Evolutionary conservation across 257 asterid species (phyloP).

Genomic region (Coffea canephora): DNA sequence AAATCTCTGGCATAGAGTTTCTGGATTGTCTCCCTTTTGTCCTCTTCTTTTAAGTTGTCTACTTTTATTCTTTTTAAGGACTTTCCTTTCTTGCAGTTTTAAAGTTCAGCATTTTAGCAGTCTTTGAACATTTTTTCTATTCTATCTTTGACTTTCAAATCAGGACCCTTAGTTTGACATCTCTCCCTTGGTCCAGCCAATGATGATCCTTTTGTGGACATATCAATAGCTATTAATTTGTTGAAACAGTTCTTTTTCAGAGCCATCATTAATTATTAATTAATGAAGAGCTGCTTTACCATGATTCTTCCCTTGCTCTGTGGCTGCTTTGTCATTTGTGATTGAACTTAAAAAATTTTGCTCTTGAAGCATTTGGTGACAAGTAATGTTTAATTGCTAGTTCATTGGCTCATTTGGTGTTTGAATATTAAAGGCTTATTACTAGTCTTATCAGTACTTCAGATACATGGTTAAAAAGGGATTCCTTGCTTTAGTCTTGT

Average conservation of each 20-base stretch:
- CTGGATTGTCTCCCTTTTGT: not conserved
- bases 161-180: not conserved
- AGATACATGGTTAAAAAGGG: not conserved
- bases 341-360: not conserved
- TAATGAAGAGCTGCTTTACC: not conserved
- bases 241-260: not conserved
- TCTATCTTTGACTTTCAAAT: not conserved
- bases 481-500: not conserved
- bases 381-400: not conserved
- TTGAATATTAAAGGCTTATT: too few species aligned
- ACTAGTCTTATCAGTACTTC: not conserved
- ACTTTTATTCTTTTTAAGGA: not conserved
- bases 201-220: not conserved
- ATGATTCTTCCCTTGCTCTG: not conserved
- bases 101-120: not conserved
- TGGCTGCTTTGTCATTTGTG: not conserved
- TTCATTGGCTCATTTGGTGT: too few species aligned
- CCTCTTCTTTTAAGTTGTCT: not conserved
- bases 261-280: not conserved
- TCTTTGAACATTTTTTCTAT: not conserved
- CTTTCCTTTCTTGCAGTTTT: not conserved
- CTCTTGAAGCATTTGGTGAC: not conserved
- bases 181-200: not conserved
- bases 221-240: not conserved
- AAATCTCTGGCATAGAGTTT: not conserved